A percentile compares a stretch with the other conserved stretches of the same genome.
Conservation (phyloP, 306 rosid species). For the Astragalus membranaceus region DNA sequence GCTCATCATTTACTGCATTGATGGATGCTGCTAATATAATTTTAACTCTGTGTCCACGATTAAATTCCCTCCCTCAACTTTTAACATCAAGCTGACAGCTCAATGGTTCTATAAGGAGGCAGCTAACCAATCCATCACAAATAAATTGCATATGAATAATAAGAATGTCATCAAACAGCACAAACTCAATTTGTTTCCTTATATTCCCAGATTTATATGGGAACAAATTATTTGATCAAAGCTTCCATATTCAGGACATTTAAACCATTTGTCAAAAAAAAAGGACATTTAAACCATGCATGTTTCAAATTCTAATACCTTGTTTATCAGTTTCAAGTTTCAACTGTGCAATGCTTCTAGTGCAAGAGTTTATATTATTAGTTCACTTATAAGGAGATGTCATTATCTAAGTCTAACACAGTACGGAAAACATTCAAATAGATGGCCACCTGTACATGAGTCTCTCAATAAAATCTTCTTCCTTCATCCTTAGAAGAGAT, state of each 20-base stretch:
- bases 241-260: conserved; percentile 1
- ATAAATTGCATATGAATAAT: conserved; percentile 6
- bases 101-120: conserved; percentile 4
- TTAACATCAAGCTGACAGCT: conserved; percentile 1
- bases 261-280: no score
- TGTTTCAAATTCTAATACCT: neutral
- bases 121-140: neutral
- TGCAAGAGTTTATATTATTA: conserved; percentile 8
- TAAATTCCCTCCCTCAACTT: neutral
- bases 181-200: neutral
- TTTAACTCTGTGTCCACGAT: conserved; percentile 12
- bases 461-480: conserved; percentile 98
- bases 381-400: conserved; percentile 13
- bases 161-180: conserved; percentile 12
- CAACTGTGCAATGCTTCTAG: conserved; percentile 4
- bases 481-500: conserved; percentile 96
- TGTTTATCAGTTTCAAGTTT: conserved; percentile 20
- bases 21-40: neutral
- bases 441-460: conserved; percentile 91
- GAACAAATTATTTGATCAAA: neutral
- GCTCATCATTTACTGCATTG: neutral
- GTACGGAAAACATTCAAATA: conserved; percentile 14
- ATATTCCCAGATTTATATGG: neutral
- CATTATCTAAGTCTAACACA: conserved; percentile 24
- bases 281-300: conserved; percentile 19